Conservation (phyloP, 1,139 yeast genomes). For the Protomyces macrosporus region DNA sequence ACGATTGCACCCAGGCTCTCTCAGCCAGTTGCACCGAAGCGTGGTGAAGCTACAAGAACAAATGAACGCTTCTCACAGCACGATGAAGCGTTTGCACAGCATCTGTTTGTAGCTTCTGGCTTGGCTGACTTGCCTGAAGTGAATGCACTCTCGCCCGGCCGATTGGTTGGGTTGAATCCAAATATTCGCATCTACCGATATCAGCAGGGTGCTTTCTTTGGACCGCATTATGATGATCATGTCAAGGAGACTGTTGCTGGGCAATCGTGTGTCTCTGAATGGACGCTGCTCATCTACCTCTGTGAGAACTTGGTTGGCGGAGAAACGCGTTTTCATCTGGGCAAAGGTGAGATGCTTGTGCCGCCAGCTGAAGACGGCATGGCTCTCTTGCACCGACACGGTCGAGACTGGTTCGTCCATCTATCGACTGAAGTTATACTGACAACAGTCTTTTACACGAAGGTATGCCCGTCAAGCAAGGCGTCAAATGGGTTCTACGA, state of each 20-base stretch:
- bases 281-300: slow-evolving; percentile 58
- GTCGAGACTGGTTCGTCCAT: slow-evolving; percentile 46
- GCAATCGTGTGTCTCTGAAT: background rate
- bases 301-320: slow-evolving; percentile 59
- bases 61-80: slow-evolving; percentile 50
- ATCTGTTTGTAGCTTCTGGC: slow-evolving; percentile 15
- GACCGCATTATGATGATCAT: slow-evolving; percentile 59
- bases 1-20: slow-evolving; percentile 38
- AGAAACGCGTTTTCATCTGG: slow-evolving; percentile 53
- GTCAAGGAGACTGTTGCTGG: slow-evolving; percentile 43
- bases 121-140: slow-evolving; percentile 37
- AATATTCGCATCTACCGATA: slow-evolving; percentile 57
- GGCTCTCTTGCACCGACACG: slow-evolving; percentile 62
- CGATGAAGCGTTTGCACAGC: slow-evolving; percentile 43
- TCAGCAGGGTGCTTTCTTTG: slow-evolving; percentile 51
- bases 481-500: slow-evolving; percentile 61
- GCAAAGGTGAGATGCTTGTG: slow-evolving; percentile 36
- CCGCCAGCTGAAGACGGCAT: slow-evolving; percentile 53
- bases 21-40: slow-evolving; percentile 35
- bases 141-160: slow-evolving; percentile 33
- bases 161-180: slow-evolving; percentile 53
- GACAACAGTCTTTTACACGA: slow-evolving; percentile 50
- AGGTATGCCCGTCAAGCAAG: slow-evolving; percentile 50
- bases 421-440: background rate
- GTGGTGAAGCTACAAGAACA: slow-evolving; percentile 55